These are phyloP conservation scores for Starmera pachycereana DNA, from an alignment of 805 yeast genomes.

Conservation along the genomic window DNA sequence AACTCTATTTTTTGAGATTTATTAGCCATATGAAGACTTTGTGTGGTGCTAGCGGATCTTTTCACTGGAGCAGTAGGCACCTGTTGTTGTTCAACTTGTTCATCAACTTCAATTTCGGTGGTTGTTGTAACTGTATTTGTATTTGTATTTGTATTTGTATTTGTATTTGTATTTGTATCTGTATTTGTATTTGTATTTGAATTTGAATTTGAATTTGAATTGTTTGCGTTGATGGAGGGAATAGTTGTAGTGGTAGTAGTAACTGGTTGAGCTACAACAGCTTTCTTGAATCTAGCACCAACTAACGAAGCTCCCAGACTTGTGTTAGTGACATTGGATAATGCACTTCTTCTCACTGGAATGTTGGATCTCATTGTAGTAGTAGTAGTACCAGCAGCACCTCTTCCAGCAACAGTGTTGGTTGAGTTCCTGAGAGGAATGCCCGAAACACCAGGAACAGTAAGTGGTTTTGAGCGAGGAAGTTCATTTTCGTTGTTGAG, in stretches of 20 bases:
- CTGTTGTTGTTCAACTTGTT: neutral
- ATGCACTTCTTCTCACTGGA: constrained; percentile 19
- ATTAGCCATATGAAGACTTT: constrained; percentile 5
- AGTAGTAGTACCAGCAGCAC: neutral
- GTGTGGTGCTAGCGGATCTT: constrained; percentile 28
- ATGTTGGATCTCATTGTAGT: constrained; percentile 13
- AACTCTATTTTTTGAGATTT: constrained; percentile 20
- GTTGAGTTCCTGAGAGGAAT: too few relatives aligned
- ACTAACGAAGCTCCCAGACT: constrained; percentile 8
- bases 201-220: too few relatives aligned
- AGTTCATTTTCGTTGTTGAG: neutral
- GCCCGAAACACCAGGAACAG: too few relatives aligned
- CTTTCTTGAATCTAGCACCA: neutral
- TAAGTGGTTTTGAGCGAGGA: neutral
- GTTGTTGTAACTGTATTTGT: too few relatives aligned
- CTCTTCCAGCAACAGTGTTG: neutral
- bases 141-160: too few relatives aligned
- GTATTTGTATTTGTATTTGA: too few relatives aligned
- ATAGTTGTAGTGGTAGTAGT: constrained; percentile 1
- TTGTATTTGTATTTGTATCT: too few relatives aligned
- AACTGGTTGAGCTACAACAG: neutral
- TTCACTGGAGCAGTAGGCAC: constrained; percentile 18
- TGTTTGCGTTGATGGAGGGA: neutral
- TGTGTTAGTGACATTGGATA: constrained; percentile 20
- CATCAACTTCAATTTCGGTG: too few relatives aligned